Evolutionary conservation across 1,284 basidiomycete genomes (phyloP).

Genomic region (Uromyces viciae-fabae): DNA sequence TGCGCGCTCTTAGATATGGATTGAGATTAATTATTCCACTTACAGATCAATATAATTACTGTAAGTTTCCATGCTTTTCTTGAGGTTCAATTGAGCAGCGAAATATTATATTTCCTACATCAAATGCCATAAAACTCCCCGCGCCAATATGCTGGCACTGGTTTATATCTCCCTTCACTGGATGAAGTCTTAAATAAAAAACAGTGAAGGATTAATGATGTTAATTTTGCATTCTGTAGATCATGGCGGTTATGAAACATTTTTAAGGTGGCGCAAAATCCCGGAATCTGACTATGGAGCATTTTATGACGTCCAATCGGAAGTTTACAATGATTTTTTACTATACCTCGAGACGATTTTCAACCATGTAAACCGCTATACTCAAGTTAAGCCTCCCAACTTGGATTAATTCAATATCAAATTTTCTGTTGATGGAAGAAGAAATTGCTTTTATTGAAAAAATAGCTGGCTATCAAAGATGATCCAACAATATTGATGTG

Average conservation of each 20-base stretch:
- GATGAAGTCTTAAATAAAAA: not conserved
- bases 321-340: conserved; percentile 31
- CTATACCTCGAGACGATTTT: conserved; percentile 28
- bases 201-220: not conserved
- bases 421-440: not conserved
- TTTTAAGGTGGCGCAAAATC: conserved; percentile 29
- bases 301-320: conserved; percentile 37
- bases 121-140: too few relatives aligned
- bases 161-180: not conserved
- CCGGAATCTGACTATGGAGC: conserved; percentile 12
- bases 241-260: conserved; percentile 33
- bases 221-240: conserved; percentile 4
- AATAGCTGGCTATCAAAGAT: conserved; percentile 50
- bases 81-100: not conserved
- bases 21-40: conserved; percentile 55
- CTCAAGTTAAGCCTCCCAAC: conserved; percentile 40
- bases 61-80: conserved; percentile 17
- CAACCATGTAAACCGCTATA: conserved; percentile 17
- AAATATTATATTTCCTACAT: not conserved
- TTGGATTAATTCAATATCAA: too few relatives aligned
- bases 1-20: conserved; percentile 50
- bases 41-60: conserved; percentile 54
- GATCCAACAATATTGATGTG: conserved; percentile 55
- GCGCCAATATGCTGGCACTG: too few relatives aligned
- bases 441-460: not conserved